These are phyloP conservation scores for Mycena floridula DNA, from an alignment of 768 basidiomycete genomes.

Conservation along the genomic window DNA sequence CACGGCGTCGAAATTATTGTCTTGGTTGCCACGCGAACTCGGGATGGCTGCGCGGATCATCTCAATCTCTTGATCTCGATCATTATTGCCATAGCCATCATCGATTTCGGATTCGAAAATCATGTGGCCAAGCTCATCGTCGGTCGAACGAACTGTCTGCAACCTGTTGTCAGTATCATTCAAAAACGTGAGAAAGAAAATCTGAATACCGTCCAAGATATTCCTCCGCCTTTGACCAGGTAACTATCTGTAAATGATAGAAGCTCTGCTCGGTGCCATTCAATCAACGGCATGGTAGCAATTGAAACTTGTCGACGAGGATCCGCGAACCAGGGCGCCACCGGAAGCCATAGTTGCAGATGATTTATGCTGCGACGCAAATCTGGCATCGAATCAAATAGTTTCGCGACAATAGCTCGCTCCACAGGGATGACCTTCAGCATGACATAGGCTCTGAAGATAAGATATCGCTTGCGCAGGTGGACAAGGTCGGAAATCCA, in stretches of 20 bases:
- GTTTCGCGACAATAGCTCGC: conserved; percentile 31
- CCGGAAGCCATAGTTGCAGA: conserved; percentile 49
- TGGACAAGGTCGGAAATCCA: conserved; percentile 60
- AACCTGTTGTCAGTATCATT: no score
- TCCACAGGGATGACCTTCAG: conserved; percentile 47
- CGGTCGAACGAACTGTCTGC: conserved; percentile 20
- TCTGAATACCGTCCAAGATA: no score
- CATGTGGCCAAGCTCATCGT: conserved; percentile 59
- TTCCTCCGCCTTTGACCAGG: conserved; percentile 33
- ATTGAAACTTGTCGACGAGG: no score
- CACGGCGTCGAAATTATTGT: conserved; percentile 11
- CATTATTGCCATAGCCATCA: conserved; percentile 41
- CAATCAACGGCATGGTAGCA: no score
- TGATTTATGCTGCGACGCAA: conserved; percentile 58
- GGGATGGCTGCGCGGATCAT: not conserved
- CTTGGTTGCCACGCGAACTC: conserved; percentile 14
- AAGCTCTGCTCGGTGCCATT: conserved; percentile 29
- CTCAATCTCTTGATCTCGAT: conserved; percentile 19
- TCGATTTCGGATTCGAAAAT: no score
- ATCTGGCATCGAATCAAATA: conserved; percentile 48
- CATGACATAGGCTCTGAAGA: conserved; percentile 55
- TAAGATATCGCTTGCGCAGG: conserved; percentile 54
- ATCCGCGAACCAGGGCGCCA: no score
- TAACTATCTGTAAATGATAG: conserved; percentile 53
- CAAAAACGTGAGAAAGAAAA: no score